Evolutionary conservation across 1,284 basidiomycete species (phyloP).

Genomic region (Uromyces viciae-fabae): DNA sequence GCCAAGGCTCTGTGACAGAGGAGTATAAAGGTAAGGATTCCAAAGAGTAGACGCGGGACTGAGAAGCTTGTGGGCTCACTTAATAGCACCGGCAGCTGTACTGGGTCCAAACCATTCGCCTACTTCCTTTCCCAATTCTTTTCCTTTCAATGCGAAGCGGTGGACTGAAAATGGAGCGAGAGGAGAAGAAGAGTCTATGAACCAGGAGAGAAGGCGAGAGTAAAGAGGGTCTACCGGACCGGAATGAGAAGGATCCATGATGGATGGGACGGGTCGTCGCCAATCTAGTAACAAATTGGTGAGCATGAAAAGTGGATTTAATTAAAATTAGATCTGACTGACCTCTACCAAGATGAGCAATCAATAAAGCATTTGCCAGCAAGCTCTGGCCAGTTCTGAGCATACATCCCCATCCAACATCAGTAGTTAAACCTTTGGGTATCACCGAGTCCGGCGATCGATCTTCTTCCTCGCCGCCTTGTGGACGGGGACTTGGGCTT

Average conservation of each 20-base stretch:
- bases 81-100: conserved; percentile 90
- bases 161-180: conserved; percentile 93
- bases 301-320: neutral
- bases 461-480: conserved; percentile 4
- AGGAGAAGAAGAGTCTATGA: conserved; percentile 82
- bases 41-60: neutral
- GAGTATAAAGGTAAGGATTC: neutral
- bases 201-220: conserved; percentile 85
- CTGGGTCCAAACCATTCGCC: conserved; percentile 98
- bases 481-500: conserved; percentile 28
- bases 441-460: neutral
- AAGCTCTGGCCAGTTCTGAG: conserved; percentile 87
- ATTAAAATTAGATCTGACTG: conserved; percentile 52
- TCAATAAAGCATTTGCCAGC: conserved; percentile 79
- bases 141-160: conserved; percentile 89
- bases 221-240: conserved; percentile 60
- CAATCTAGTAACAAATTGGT: conserved; percentile 63
- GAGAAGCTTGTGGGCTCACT: conserved; percentile 57
- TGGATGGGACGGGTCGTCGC: conserved; percentile 64
- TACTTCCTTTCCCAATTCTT: conserved; percentile 81
- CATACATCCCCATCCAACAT: conserved; percentile 99
- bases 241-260: conserved; percentile 4
- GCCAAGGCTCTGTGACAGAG: conserved; percentile 59
- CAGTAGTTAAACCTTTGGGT: conserved; percentile 74
- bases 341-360: conserved; percentile 81